A percentile compares a stretch with the other conserved stretches of the same genome.
phyloP scores from a whole-genome alignment of 179 eudicot species.

The Beta macrorhiza region DNA sequence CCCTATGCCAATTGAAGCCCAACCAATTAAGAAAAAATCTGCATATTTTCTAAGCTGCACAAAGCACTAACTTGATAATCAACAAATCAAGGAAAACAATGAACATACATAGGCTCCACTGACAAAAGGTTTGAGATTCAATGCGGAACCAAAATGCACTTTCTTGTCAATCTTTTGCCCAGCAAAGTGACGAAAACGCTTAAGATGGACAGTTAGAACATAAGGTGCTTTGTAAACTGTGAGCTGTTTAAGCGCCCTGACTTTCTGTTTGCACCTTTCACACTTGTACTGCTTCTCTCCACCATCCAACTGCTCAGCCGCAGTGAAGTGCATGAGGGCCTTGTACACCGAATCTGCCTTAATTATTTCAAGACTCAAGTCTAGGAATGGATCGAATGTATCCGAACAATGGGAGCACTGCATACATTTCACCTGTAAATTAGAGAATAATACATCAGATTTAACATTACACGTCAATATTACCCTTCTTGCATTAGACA shows the following conservation, averaged over 20 bases:
- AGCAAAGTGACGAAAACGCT: slow-evolving; percentile 74
- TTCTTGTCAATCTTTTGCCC: slow-evolving; percentile 86
- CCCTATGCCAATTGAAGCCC: neutral
- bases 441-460: neutral
- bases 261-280: slow-evolving; percentile 87
- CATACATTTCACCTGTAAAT: slow-evolving; percentile 82
- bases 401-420: slow-evolving; percentile 82
- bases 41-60: neutral
- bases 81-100: slow-evolving; percentile 14
- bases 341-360: slow-evolving; percentile 76
- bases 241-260: slow-evolving; percentile 87
- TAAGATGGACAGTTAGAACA: slow-evolving; percentile 83
- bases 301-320: slow-evolving; percentile 83
- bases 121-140: slow-evolving; percentile 87
- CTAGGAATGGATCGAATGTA: slow-evolving; percentile 92
- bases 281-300: slow-evolving; percentile 89
- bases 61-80: neutral
- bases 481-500: neutral
- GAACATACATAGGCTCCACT: slow-evolving; percentile 73
- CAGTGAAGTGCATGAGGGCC: slow-evolving; percentile 79
- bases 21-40: neutral
- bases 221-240: slow-evolving; percentile 77
- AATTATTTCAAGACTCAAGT: slow-evolving; percentile 84
- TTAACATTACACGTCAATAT: neutral
- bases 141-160: slow-evolving; percentile 62